These are phyloP conservation scores for Penicillium bialowiezense DNA, from an alignment of 495 filamentous ascomycete genomes.

Conservation along the genomic window DNA sequence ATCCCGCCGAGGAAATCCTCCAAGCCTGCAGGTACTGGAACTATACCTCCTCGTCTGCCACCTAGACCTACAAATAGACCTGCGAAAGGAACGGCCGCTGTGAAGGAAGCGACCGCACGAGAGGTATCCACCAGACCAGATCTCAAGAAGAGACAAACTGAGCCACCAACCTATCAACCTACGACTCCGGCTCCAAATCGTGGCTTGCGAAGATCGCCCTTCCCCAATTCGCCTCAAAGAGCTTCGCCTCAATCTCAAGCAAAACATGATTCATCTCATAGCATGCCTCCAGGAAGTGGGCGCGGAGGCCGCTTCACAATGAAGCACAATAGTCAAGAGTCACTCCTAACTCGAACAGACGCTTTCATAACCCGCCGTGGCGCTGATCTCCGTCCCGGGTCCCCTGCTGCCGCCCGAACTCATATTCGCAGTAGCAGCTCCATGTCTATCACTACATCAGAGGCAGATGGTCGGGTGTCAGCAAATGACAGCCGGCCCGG, in stretches of 20 bases:
- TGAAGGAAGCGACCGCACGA: slow-evolving; percentile 21
- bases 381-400: slow-evolving; percentile 44
- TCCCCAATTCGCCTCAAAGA: slow-evolving; percentile 22
- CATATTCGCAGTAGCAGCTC: slow-evolving; percentile 49
- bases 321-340: slow-evolving; percentile 54
- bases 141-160: slow-evolving; percentile 10
- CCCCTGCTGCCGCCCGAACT: slow-evolving; percentile 42
- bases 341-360: slow-evolving; percentile 57
- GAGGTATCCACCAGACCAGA: slow-evolving; percentile 10
- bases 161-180: slow-evolving; percentile 12
- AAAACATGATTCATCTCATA: slow-evolving; percentile 21
- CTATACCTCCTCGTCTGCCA: slow-evolving; percentile 8
- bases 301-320: slow-evolving; percentile 48
- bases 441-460: slow-evolving; percentile 46
- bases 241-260: slow-evolving; percentile 23
- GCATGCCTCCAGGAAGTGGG: slow-evolving; percentile 13
- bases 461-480: slow-evolving; percentile 39
- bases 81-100: slow-evolving; percentile 16
- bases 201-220: slow-evolving; percentile 40
- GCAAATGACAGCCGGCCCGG: slow-evolving; percentile 29
- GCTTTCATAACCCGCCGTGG: slow-evolving; percentile 52
- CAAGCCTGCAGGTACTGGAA: slow-evolving; percentile 9
- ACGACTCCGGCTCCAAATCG: slow-evolving; percentile 31
- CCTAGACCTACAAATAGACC: slow-evolving; percentile 18
- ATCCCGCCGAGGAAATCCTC: slow-evolving; percentile 15